A percentile compares a stretch with the other conserved stretches of the same genome.
Conservation (phyloP, 306 rosid genomes). For the Dryas drummondii region DNA sequence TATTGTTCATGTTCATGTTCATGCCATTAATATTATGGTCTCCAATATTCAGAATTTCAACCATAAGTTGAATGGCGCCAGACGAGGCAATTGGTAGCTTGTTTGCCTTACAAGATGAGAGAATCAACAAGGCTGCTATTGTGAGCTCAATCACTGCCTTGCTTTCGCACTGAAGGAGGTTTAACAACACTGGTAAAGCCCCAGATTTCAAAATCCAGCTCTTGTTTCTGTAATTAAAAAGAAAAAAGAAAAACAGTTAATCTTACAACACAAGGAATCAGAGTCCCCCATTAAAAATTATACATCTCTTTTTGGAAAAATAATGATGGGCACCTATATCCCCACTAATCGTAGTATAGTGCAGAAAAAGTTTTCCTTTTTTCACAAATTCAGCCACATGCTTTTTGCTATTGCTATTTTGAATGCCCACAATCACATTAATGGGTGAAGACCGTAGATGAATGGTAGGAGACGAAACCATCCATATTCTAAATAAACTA, state of each 20-base stretch:
- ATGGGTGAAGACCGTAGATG: too few relatives aligned
- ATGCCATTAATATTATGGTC: background rate
- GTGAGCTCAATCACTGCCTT: slow-evolving; percentile 45
- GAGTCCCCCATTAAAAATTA: too few relatives aligned
- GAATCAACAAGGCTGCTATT: slow-evolving; percentile 52
- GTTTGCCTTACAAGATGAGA: slow-evolving; percentile 75
- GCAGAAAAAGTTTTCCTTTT: too few relatives aligned
- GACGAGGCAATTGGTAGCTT: slow-evolving; percentile 58
- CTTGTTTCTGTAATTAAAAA: slow-evolving; percentile 54
- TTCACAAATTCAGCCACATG: too few relatives aligned
- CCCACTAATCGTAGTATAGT: too few relatives aligned
- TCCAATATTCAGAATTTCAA: slow-evolving; percentile 32
- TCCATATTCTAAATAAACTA: too few relatives aligned
- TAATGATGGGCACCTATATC: too few relatives aligned
- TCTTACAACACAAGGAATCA: slow-evolving; percentile 31
- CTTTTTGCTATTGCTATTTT: too few relatives aligned
- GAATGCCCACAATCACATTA: too few relatives aligned
- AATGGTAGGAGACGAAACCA: too few relatives aligned
- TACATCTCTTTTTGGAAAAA: too few relatives aligned
- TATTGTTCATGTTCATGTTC: background rate
- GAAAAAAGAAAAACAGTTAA: background rate
- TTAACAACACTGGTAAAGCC: slow-evolving; percentile 52
- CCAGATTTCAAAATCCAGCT: slow-evolving; percentile 56
- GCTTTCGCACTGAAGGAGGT: slow-evolving; percentile 56
- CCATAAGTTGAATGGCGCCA: slow-evolving; percentile 52